Percentiles rank a stretch among this genome's conserved stretches.
These are phyloP conservation scores for Closterium sp. DNA, from an alignment of 139 green algal genomes.

Conservation along the genomic window DNA sequence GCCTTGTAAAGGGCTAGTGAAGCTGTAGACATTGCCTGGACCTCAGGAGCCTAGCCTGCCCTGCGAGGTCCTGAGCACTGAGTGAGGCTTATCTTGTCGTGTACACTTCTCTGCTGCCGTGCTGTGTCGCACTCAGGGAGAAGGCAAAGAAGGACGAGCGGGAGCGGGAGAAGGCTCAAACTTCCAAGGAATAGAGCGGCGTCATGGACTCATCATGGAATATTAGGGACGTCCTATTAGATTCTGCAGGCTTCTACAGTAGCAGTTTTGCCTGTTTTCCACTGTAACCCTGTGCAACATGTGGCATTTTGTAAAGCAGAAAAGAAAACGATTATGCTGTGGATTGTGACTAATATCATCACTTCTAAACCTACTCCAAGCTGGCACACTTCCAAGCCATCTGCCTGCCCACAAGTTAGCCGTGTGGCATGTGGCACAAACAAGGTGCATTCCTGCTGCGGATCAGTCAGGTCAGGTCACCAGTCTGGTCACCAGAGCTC, in stretches of 20 bases:
- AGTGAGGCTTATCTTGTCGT: background rate
- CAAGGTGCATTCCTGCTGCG: too few species aligned
- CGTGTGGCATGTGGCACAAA: too few species aligned
- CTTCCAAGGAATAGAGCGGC: background rate
- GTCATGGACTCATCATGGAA: background rate
- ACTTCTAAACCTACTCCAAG: too few species aligned
- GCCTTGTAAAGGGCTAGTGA: background rate
- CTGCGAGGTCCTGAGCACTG: too few species aligned
- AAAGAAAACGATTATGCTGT: too few species aligned
- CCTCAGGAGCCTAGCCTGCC: too few species aligned
- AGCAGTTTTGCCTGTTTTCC: background rate
- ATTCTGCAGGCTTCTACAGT: background rate
- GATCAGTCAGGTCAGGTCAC: too few species aligned
- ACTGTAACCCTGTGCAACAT: background rate
- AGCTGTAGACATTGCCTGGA: constrained; percentile 1
- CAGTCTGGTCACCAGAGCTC: too few species aligned
- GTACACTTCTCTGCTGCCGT: background rate
- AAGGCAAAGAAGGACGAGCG: constrained; percentile 22
- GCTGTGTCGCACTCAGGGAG: constrained; percentile 19
- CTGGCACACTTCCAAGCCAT: too few species aligned
- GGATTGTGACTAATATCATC: too few species aligned
- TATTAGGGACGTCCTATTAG: background rate
- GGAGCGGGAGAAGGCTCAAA: constrained; percentile 21
- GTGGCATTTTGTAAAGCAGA: background rate
- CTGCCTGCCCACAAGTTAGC: too few species aligned